Conservation (phyloP, 2,329 filamentous ascomycete species). For the Penicillium vulpinum region DNA sequence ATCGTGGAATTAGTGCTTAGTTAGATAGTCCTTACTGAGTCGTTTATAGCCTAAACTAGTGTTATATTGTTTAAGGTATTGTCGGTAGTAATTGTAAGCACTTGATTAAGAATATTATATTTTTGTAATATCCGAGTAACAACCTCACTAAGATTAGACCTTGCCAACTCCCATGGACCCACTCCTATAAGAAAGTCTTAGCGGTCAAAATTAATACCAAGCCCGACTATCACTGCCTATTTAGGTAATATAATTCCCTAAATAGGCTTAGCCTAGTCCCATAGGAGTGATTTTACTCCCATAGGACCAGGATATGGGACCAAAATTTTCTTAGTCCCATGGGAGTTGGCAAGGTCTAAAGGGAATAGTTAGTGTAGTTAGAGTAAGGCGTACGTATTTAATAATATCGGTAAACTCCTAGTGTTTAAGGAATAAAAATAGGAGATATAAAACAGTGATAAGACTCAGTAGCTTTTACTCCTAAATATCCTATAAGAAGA, state of each 20-base stretch:
- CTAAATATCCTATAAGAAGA: neutral
- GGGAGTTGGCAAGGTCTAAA: too few relatives aligned
- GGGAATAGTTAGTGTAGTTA: neutral
- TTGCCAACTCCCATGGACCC: too few relatives aligned
- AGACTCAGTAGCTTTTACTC: neutral
- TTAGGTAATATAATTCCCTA: too few relatives aligned
- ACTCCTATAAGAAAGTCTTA: too few relatives aligned
- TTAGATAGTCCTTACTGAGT: neutral
- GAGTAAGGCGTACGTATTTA: neutral
- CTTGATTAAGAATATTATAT: neutral
- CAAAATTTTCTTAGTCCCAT: too few relatives aligned
- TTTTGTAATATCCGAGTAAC: neutral
- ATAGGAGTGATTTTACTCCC: too few relatives aligned
- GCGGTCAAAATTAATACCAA: too few relatives aligned
- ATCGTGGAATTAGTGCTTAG: neutral
- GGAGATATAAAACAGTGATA: neutral
- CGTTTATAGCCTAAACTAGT: neutral
- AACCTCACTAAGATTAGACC: neutral
- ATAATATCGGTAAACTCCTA: neutral
- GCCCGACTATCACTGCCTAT: too few relatives aligned
- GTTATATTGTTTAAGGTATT: neutral
- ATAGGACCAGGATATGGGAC: too few relatives aligned
- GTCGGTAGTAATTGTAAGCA: neutral
- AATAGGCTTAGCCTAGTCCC: too few relatives aligned
- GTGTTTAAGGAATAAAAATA: neutral